Conservation (phyloP, 306 rosid species). For the Casuarina equisetifolia region DNA sequence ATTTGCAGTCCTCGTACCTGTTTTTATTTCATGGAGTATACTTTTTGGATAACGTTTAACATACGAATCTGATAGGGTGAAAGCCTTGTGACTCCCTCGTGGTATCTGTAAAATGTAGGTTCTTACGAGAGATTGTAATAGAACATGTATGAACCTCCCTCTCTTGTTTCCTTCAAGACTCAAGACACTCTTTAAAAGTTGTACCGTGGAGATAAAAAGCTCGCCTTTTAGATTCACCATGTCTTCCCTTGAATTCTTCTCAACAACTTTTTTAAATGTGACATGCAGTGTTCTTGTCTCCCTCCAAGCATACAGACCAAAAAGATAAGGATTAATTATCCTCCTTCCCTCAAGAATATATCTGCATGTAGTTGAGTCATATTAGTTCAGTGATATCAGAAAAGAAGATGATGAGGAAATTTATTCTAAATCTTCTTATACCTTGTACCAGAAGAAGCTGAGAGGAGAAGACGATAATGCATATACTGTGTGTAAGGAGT, state of each 20-base stretch:
- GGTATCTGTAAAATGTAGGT: slow-evolving; percentile 40
- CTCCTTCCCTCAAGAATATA: slow-evolving; percentile 38
- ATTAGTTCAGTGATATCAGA: background rate
- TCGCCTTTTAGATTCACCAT: slow-evolving; percentile 23
- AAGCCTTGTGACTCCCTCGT: slow-evolving; percentile 10
- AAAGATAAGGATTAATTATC: slow-evolving; percentile 33
- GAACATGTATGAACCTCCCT: slow-evolving; percentile 25
- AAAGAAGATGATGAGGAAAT: background rate
- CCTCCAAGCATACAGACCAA: slow-evolving; percentile 32
- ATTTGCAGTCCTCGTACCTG: slow-evolving; percentile 22
- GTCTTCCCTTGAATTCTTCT: slow-evolving; percentile 22
- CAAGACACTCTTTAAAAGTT: slow-evolving; percentile 33
- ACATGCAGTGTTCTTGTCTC: slow-evolving; percentile 35
- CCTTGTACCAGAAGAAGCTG: slow-evolving; percentile 40
- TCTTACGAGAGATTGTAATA: slow-evolving; percentile 24
- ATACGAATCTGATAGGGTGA: slow-evolving; percentile 8
- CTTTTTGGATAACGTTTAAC: slow-evolving; percentile 14
- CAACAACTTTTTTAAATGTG: slow-evolving; percentile 26
- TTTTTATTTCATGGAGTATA: slow-evolving; percentile 27
- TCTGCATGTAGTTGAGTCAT: slow-evolving; percentile 26
- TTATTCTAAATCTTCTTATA: slow-evolving; percentile 5
- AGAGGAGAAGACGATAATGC: slow-evolving; percentile 37
- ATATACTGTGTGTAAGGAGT: slow-evolving; percentile 43
- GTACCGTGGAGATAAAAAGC: slow-evolving; percentile 26
- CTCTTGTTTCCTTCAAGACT: slow-evolving; percentile 29